phyloP scores from a whole-genome alignment of 805 yeast species.

The Priceomyces melissophilus region DNA sequence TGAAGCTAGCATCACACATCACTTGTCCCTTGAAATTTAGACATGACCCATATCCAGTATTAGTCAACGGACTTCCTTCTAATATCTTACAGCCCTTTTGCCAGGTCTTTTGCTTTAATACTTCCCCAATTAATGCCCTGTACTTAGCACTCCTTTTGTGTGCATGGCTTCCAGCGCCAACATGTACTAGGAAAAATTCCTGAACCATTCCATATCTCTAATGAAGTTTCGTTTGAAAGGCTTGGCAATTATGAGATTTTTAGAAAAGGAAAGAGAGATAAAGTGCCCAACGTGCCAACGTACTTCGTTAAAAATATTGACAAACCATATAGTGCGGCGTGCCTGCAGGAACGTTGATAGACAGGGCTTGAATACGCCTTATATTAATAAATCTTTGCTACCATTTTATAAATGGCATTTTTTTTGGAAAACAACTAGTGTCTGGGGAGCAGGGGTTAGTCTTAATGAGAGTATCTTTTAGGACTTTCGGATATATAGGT shows the following conservation, averaged over 20 bases:
- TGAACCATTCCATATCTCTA: neutral
- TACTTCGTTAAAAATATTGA: too few relatives aligned
- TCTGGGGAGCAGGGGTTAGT: neutral
- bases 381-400: too few relatives aligned
- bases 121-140: slow-evolving; percentile 23
- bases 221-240: too few relatives aligned
- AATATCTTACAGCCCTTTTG: slow-evolving; percentile 17
- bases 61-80: slow-evolving; percentile 42
- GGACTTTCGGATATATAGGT: slow-evolving; percentile 25
- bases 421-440: too few relatives aligned
- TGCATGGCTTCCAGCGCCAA: slow-evolving; percentile 52
- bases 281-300: too few relatives aligned
- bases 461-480: slow-evolving; percentile 5
- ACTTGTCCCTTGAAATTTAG: slow-evolving; percentile 39
- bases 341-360: neutral
- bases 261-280: too few relatives aligned
- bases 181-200: slow-evolving; percentile 30
- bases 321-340: too few relatives aligned
- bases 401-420: too few relatives aligned
- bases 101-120: slow-evolving; percentile 14
- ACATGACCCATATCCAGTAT: slow-evolving; percentile 50
- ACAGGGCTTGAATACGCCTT: too few relatives aligned
- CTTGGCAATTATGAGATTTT: too few relatives aligned
- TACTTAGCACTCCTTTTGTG: slow-evolving; percentile 14
- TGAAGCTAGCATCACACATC: slow-evolving; percentile 42